Percentiles rank a stretch among this genome's conserved stretches.
phyloP scores from a whole-genome alignment of 2,329 filamentous ascomycete species.

The Cladophialophora chaetospira region DNA sequence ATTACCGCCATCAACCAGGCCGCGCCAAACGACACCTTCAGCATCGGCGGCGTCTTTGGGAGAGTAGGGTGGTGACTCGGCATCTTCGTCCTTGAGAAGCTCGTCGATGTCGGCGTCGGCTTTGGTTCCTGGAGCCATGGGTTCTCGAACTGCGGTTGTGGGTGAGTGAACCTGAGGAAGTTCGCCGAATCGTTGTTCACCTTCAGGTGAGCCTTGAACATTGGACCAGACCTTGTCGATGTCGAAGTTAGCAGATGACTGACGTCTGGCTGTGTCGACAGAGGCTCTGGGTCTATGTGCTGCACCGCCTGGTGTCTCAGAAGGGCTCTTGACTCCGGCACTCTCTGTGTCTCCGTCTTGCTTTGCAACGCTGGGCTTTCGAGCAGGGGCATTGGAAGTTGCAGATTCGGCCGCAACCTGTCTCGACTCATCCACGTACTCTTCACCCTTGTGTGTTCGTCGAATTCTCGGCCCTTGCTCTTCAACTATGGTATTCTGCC shows the following conservation, averaged over 20 bases:
- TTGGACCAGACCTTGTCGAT: slow-evolving; percentile 84
- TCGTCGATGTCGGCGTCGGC: slow-evolving; percentile 89
- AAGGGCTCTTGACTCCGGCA: slow-evolving; percentile 29
- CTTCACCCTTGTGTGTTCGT: slow-evolving; percentile 92
- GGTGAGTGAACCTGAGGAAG: slow-evolving; percentile 46
- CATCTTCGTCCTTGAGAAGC: slow-evolving; percentile 78
- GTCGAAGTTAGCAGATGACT: slow-evolving; percentile 68
- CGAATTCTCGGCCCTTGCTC: slow-evolving; percentile 76
- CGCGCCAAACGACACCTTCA: slow-evolving; percentile 75
- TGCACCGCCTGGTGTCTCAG: slow-evolving; percentile 1
- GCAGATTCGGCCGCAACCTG: slow-evolving; percentile 51
- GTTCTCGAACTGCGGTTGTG: slow-evolving; percentile 33
- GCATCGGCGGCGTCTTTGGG: slow-evolving; percentile 72
- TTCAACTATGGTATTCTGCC: slow-evolving; percentile 70
- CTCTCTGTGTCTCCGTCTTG: slow-evolving; percentile 41
- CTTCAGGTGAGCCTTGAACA: slow-evolving; percentile 56
- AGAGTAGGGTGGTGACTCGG: slow-evolving; percentile 79
- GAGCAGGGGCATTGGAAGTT: slow-evolving; percentile 49
- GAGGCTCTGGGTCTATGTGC: slow-evolving; percentile 35
- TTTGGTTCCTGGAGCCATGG: slow-evolving; percentile 51
- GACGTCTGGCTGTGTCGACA: slow-evolving; percentile 51
- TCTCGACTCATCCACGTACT: slow-evolving; percentile 76
- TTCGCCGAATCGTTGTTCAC: slow-evolving; percentile 46
- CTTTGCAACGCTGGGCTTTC: slow-evolving; percentile 34
- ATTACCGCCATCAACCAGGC: slow-evolving; percentile 72